Evolutionary conservation across 345 rosid species (phyloP).

Genomic region (Schrenkiella parvula): DNA sequence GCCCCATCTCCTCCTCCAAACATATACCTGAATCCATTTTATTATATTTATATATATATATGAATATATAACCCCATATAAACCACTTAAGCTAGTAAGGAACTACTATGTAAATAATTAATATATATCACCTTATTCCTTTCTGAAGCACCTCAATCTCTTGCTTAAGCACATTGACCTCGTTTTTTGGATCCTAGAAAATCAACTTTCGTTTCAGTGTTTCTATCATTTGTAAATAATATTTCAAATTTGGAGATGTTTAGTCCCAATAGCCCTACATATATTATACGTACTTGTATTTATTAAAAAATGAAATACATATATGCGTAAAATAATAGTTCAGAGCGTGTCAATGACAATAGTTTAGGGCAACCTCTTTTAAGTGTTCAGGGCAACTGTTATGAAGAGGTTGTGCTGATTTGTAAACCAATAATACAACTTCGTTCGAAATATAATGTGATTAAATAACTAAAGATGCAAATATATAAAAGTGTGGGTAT

Average conservation of each 20-base stretch:
- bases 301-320: not conserved
- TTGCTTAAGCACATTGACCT: conserved; percentile 59
- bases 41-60: not conserved
- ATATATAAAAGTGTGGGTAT: not conserved
- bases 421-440: conserved; percentile 15
- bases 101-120: not conserved
- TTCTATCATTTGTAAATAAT: not conserved
- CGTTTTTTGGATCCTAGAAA: conserved; percentile 56
- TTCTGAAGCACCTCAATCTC: conserved; percentile 72
- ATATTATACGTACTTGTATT: not conserved
- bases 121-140: conserved; percentile 54
- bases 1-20: conserved; percentile 67
- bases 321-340: not conserved
- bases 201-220: not conserved
- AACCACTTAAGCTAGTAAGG: not conserved
- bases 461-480: not conserved
- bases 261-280: too few relatives aligned
- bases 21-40: conserved; percentile 52
- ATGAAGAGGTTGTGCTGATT: conserved; percentile 1
- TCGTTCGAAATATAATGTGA: not conserved
- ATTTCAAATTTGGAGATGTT: not conserved
- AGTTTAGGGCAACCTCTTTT: conserved; percentile 10
- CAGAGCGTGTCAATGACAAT: not conserved
- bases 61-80: not conserved
- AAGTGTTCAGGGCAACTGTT: not conserved